These are phyloP conservation scores for Piloderma croceum DNA, from an alignment of 768 basidiomycete genomes.

Conservation along the genomic window DNA sequence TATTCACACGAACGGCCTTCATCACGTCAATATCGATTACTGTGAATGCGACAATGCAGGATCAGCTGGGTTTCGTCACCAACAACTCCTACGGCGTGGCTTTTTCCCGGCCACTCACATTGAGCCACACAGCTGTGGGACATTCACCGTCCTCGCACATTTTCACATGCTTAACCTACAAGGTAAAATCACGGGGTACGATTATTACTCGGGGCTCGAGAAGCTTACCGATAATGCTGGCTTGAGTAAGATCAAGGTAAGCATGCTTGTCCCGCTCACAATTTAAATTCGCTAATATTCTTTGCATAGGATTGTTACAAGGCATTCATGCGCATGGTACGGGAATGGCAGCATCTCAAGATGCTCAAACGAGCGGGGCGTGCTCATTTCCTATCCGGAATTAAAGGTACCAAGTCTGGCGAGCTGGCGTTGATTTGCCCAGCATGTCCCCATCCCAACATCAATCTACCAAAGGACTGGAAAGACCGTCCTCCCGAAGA, in stretches of 20 bases:
- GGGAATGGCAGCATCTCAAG: constrained; percentile 19
- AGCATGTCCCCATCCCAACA: constrained; percentile 23
- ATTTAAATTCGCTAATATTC: neutral
- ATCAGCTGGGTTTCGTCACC: neutral
- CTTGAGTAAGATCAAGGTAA: neutral
- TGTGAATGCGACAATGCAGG: constrained; percentile 7
- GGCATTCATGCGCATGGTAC: constrained; percentile 11
- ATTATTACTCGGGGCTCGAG: constrained; percentile 9
- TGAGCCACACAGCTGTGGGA: constrained; percentile 9
- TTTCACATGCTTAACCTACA: constrained; percentile 10
- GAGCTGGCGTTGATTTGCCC: constrained; percentile 22
- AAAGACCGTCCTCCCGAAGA: constrained; percentile 3
- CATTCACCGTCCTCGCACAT: constrained; percentile 8
- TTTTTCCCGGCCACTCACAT: constrained; percentile 13
- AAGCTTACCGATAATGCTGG: constrained; percentile 7
- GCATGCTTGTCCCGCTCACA: neutral
- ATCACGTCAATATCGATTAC: constrained; percentile 7
- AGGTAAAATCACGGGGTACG: constrained; percentile 10
- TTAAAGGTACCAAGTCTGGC: constrained; percentile 16
- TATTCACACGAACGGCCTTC: constrained; percentile 12
- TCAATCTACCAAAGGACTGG: constrained; percentile 21
- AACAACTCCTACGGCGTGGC: constrained; percentile 3
- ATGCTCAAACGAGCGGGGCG: constrained; percentile 21
- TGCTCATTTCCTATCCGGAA: constrained; percentile 18
- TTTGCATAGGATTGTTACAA: constrained; percentile 11